Percentiles rank a stretch among this genome's conserved stretches.
Evolutionary conservation across 306 rosid species (phyloP).

Genomic region (Abrus precatorius): DNA sequence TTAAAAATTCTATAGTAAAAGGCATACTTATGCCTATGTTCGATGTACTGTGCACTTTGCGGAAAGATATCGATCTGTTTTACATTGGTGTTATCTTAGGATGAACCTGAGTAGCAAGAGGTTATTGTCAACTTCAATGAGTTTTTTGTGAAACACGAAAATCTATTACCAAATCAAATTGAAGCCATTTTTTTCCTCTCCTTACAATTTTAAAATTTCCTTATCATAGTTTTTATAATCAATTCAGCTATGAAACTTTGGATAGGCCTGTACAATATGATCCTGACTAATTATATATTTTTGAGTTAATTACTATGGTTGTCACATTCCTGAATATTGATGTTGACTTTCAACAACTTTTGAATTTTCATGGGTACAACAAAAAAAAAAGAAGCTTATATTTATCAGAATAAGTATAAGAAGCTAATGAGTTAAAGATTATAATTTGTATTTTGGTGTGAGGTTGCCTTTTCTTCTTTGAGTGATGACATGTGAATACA

Average conservation of each 20-base stretch:
- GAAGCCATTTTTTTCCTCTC: neutral
- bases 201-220: neutral
- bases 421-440: neutral
- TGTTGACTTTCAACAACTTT: neutral
- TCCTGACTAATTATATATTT: neutral
- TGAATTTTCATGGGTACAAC: neutral
- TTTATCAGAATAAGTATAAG: slow-evolving; percentile 5
- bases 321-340: neutral
- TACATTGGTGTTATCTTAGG: neutral
- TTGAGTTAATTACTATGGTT: neutral
- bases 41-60: slow-evolving; percentile 1
- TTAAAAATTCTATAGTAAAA: slow-evolving; percentile 5
- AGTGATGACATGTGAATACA: slow-evolving; percentile 5
- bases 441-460: neutral
- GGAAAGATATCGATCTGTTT: slow-evolving; percentile 28
- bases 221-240: neutral
- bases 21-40: slow-evolving; percentile 28
- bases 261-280: slow-evolving; percentile 3
- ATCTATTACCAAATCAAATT: slow-evolving; percentile 15
- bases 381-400: neutral
- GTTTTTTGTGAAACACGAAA: slow-evolving; percentile 15
- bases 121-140: slow-evolving; percentile 33
- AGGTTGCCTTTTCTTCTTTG: neutral
- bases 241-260: neutral
- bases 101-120: slow-evolving; percentile 31